These are phyloP conservation scores for Delphinella strobiligena DNA, from an alignment of 2,329 filamentous ascomycete species.

Conservation along the genomic window DNA sequence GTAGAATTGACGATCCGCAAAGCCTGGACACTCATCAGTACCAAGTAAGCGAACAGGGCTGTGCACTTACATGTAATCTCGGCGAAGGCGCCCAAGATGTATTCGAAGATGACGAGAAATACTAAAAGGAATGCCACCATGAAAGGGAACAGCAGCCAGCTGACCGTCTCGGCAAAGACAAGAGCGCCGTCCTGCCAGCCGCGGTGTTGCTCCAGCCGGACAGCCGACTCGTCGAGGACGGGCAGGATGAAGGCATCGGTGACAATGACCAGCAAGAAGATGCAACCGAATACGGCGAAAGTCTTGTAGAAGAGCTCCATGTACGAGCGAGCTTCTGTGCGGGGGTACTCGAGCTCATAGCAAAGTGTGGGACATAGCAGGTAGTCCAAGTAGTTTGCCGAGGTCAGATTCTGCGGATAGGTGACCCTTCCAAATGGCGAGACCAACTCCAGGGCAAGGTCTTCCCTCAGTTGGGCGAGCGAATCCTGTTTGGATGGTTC, in stretches of 20 bases:
- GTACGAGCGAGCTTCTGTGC: conserved; percentile 64
- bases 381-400: conserved; percentile 73
- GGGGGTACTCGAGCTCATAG: conserved; percentile 94
- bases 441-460: conserved; percentile 80
- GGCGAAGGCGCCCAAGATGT: conserved; percentile 84
- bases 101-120: conserved; percentile 97
- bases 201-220: conserved; percentile 35
- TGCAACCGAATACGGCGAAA: conserved; percentile 84
- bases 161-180: conserved; percentile 80
- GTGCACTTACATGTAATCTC: conserved; percentile 58
- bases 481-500: conserved; percentile 14
- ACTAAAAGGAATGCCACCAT: conserved; percentile 93
- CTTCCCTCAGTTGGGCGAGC: conserved; percentile 62
- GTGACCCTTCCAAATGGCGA: conserved; percentile 82
- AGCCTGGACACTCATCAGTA: conserved; percentile 33
- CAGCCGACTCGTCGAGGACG: conserved; percentile 63
- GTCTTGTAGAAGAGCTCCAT: conserved; percentile 73
- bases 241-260: conserved; percentile 94
- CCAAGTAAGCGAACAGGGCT: background rate
- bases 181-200: conserved; percentile 56
- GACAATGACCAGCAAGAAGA: conserved; percentile 83
- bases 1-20: conserved; percentile 92
- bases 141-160: conserved; percentile 86
- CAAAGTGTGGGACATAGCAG: conserved; percentile 88
- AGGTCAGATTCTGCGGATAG: conserved; percentile 79